phyloP scores from a whole-genome alignment of 2,329 filamentous ascomycete species.

The Colletotrichum falcatum region DNA sequence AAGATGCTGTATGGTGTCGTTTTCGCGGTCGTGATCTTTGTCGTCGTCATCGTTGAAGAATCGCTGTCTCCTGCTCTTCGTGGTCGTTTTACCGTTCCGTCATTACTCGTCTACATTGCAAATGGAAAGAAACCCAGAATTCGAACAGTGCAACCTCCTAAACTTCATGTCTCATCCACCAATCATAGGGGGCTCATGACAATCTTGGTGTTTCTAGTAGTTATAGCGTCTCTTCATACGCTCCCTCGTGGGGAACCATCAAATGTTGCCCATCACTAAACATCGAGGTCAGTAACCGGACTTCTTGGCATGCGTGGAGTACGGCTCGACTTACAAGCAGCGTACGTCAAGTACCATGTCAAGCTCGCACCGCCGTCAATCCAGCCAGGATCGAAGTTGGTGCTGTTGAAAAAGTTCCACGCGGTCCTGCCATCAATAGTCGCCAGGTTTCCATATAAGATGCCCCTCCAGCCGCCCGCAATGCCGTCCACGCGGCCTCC shows the following conservation, averaged over 20 bases:
- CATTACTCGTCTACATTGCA: slow-evolving; percentile 11
- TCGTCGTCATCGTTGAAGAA: background rate
- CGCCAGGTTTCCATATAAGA: slow-evolving; percentile 85
- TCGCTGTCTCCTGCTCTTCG: background rate
- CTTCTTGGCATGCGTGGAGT: background rate
- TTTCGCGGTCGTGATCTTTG: background rate
- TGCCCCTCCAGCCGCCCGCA: slow-evolving; percentile 84
- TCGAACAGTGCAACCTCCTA: slow-evolving; percentile 8
- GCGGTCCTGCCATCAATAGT: slow-evolving; percentile 77
- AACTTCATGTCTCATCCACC: slow-evolving; percentile 8
- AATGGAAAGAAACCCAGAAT: background rate
- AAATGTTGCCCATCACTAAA: slow-evolving; percentile 15
- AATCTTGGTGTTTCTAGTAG: background rate
- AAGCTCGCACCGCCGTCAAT: slow-evolving; percentile 85
- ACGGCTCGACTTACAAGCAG: slow-evolving; percentile 73
- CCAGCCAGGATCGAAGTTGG: slow-evolving; percentile 74
- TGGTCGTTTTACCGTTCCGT: background rate
- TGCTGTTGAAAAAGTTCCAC: slow-evolving; percentile 79
- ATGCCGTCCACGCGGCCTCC: slow-evolving; percentile 73
- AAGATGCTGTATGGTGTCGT: background rate
- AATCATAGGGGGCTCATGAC: background rate
- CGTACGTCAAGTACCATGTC: slow-evolving; percentile 87
- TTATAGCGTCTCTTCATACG: background rate
- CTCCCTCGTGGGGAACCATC: background rate
- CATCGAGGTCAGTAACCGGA: slow-evolving; percentile 12